Evolutionary conservation across 1,139 yeast genomes (phyloP).

Genomic region (Nematodospora anomalae): DNA sequence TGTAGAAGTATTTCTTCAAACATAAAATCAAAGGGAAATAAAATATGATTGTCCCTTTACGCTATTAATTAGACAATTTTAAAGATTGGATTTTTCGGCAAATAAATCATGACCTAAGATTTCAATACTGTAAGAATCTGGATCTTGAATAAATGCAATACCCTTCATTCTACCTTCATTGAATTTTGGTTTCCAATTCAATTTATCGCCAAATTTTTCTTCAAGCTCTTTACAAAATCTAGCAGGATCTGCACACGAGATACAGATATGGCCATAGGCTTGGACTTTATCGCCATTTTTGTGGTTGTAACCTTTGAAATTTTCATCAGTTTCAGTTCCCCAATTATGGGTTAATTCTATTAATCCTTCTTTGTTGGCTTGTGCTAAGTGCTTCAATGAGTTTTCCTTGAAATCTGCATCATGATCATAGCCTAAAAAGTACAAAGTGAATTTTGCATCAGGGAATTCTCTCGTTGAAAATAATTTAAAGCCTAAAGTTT

Average conservation of each 20-base stretch:
- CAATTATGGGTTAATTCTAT: slow-evolving; percentile 91
- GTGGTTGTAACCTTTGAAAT: slow-evolving; percentile 73
- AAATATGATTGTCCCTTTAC: no score
- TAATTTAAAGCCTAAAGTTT: slow-evolving; percentile 78
- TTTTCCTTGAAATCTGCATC: slow-evolving; percentile 37
- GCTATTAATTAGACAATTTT: no score
- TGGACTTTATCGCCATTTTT: slow-evolving; percentile 67
- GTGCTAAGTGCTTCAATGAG: slow-evolving; percentile 27
- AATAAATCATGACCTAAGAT: slow-evolving; percentile 41
- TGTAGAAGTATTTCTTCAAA: no score
- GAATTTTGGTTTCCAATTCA: slow-evolving; percentile 47
- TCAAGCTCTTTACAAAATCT: slow-evolving; percentile 54
- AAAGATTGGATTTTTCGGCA: slow-evolving; percentile 8
- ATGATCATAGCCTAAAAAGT: slow-evolving; percentile 75
- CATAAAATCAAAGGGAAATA: no score
- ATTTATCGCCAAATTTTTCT: slow-evolving; percentile 31
- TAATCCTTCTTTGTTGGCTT: slow-evolving; percentile 58
- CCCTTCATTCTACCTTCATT: slow-evolving; percentile 59
- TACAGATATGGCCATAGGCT: slow-evolving; percentile 86
- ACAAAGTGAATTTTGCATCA: slow-evolving; percentile 77
- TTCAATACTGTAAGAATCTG: slow-evolving; percentile 90
- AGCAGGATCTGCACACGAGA: slow-evolving; percentile 67
- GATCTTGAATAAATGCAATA: slow-evolving; percentile 78
- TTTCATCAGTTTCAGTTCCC: slow-evolving; percentile 83
- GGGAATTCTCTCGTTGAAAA: slow-evolving; percentile 55